These are phyloP conservation scores for Pseudotulostoma volvatum DNA, from an alignment of 495 filamentous ascomycete genomes.

Conservation along the genomic window DNA sequence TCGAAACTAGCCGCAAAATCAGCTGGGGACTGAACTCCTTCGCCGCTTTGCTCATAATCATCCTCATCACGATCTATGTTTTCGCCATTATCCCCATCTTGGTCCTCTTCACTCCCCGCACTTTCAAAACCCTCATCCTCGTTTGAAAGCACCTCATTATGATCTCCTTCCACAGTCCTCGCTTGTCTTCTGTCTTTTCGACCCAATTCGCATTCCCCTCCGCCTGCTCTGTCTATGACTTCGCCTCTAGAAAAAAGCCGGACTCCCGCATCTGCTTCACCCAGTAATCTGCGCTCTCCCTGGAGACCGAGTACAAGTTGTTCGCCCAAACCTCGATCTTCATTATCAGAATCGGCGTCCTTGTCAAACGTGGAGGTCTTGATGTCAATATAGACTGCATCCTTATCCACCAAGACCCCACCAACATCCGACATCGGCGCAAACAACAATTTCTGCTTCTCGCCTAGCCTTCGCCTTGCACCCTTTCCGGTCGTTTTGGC, in stretches of 20 bases:
- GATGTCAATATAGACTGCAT: constrained; percentile 65
- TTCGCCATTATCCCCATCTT: constrained; percentile 26
- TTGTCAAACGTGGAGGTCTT: constrained; percentile 64
- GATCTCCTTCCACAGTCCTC: constrained; percentile 43
- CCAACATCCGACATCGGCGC: constrained; percentile 97
- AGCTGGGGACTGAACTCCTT: constrained; percentile 26
- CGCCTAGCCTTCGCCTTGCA: constrained; percentile 58
- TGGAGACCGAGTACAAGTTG: constrained; percentile 85
- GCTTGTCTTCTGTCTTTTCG: constrained; percentile 53
- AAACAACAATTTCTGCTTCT: constrained; percentile 90
- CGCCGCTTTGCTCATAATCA: constrained; percentile 18
- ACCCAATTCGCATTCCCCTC: constrained; percentile 46
- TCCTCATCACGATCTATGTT: constrained; percentile 18
- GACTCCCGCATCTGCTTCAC: constrained; percentile 62
- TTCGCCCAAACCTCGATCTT: constrained; percentile 73
- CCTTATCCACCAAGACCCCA: constrained; percentile 69
- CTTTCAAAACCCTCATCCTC: constrained; percentile 46
- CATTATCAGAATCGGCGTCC: constrained; percentile 27
- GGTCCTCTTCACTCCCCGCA: constrained; percentile 42
- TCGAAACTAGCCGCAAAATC: constrained; percentile 27
- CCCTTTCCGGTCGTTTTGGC: constrained; percentile 70
- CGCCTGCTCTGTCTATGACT: constrained; percentile 42
- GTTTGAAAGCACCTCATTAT: constrained; percentile 33
- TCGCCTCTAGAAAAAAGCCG: constrained; percentile 69
- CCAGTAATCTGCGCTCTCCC: constrained; percentile 64